Percentiles rank a stretch among this genome's conserved stretches.
These are phyloP conservation scores for Pezicula radicicola DNA, from an alignment of 2,329 filamentous ascomycete genomes.

Conservation along the genomic window DNA sequence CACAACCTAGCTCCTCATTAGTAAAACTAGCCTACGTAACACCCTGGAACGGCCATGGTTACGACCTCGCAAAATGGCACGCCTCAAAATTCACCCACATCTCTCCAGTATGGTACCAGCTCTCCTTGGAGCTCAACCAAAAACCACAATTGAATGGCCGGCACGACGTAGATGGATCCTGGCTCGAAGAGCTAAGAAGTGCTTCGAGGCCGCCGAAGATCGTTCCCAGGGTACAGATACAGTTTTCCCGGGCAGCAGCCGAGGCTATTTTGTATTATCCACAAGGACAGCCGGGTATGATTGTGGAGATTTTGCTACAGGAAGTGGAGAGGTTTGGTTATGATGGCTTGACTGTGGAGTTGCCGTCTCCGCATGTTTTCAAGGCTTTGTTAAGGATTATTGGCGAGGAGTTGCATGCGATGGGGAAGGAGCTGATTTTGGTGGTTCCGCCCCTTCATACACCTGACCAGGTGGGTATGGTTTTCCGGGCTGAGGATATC, in stretches of 20 bases:
- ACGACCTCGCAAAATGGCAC: constrained; percentile 2
- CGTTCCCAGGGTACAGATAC: constrained; percentile 1
- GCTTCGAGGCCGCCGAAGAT: not conserved
- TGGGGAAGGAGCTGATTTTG: not conserved
- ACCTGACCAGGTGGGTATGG: not conserved
- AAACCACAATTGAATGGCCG: not conserved
- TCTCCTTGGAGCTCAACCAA: not conserved
- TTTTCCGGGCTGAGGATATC: not conserved
- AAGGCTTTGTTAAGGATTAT: not conserved
- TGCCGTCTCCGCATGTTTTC: constrained; percentile 1
- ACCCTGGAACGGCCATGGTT: constrained; percentile 1
- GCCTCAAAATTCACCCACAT: constrained; percentile 2
- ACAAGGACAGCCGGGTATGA: not conserved
- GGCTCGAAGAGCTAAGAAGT: not conserved
- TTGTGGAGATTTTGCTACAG: not conserved
- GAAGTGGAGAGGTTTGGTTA: not conserved
- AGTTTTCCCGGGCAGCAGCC: constrained; percentile 1
- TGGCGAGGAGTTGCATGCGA: constrained; percentile 1
- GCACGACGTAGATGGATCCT: constrained; percentile 1
- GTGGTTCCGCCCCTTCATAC: not conserved
- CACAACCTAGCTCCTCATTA: not conserved
- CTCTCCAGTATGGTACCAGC: constrained; percentile 2
- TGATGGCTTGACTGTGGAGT: not conserved
- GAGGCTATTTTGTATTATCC: constrained; percentile 1
- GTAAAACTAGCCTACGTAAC: constrained; percentile 1